Percentiles rank a stretch among this genome's conserved stretches.
phyloP scores from a whole-genome alignment of 2,329 filamentous ascomycete species.

The Fusarium miscanthi region DNA sequence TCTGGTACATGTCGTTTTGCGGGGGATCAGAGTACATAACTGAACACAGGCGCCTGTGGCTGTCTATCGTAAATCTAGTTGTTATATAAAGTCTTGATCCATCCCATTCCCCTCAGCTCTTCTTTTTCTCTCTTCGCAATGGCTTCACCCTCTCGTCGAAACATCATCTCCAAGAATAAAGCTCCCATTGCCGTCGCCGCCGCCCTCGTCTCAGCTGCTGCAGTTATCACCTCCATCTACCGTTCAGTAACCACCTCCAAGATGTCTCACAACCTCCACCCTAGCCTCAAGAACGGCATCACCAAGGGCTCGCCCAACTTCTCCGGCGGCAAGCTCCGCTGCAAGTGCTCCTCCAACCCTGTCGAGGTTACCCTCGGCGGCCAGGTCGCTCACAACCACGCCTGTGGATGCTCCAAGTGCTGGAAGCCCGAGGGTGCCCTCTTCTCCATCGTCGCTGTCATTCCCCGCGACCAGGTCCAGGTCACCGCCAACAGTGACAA shows the following conservation, averaged over 20 bases:
- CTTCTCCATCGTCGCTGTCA: conserved; percentile 72
- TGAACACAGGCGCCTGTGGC: background rate
- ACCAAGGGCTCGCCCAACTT: conserved; percentile 65
- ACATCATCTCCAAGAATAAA: conserved; percentile 32
- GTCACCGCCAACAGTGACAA: conserved; percentile 70
- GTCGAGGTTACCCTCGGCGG: conserved; percentile 68
- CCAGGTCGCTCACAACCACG: conserved; percentile 76
- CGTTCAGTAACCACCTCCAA: conserved; percentile 18
- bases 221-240: conserved; percentile 37
- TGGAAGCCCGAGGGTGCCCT: conserved; percentile 74
- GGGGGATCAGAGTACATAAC: conserved; percentile 25
- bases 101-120: background rate
- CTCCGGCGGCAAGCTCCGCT: conserved; percentile 69
- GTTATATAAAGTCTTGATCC: conserved; percentile 18
- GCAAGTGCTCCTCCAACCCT: conserved; percentile 66
- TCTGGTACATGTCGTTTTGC: conserved; percentile 1
- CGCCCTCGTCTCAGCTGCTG: conserved; percentile 40
- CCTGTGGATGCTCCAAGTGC: conserved; percentile 78
- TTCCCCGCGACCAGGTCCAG: conserved; percentile 64
- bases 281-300: conserved; percentile 71
- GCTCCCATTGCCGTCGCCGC: conserved; percentile 35
- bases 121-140: conserved; percentile 6
- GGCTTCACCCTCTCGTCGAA: conserved; percentile 28
- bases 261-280: conserved; percentile 61
- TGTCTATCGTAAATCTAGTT: background rate